Conservation (phyloP, 768 basidiomycete genomes). For the Termitomyces eurrhizus region DNA sequence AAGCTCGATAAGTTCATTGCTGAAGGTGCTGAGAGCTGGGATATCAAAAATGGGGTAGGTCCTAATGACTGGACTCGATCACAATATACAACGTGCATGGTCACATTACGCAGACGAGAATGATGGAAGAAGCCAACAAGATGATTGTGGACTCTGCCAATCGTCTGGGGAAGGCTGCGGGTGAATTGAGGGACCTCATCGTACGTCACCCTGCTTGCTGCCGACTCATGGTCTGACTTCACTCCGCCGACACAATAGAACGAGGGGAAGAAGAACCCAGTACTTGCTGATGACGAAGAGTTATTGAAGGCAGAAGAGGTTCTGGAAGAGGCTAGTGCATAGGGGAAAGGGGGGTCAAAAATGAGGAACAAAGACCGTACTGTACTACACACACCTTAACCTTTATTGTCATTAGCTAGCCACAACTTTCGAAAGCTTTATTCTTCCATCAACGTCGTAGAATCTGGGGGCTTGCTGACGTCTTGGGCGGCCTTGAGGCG, state of each 20-base stretch:
- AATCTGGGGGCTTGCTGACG: conserved; percentile 16
- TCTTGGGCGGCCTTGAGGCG: conserved; percentile 50
- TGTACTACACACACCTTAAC: conserved; percentile 5
- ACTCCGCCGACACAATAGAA: conserved; percentile 30
- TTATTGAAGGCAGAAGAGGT: conserved; percentile 56
- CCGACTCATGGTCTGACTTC: conserved; percentile 6
- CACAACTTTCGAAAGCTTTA: conserved; percentile 7
- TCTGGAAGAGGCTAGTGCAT: conserved; percentile 49
- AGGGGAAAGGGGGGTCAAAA: conserved; percentile 15
- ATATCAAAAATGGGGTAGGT: conserved; percentile 70
- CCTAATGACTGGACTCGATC: neutral
- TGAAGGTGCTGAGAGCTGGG: conserved; percentile 68
- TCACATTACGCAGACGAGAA: conserved; percentile 43
- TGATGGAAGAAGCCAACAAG: conserved; percentile 75
- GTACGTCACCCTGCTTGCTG: conserved; percentile 42
- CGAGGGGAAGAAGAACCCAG: conserved; percentile 39
- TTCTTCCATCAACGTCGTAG: conserved; percentile 21
- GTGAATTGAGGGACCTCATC: conserved; percentile 60
- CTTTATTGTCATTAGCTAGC: neutral
- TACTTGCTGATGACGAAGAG: conserved; percentile 37
- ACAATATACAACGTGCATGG: conserved; percentile 5
- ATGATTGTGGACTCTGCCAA: conserved; percentile 70
- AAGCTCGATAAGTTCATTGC: conserved; percentile 62
- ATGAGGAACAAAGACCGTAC: conserved; percentile 4
- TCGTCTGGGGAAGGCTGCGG: conserved; percentile 58